Evolutionary conservation across 352 stramenopile genomes (phyloP).

Genomic region (Thalassiosira livingstoniorum): DNA sequence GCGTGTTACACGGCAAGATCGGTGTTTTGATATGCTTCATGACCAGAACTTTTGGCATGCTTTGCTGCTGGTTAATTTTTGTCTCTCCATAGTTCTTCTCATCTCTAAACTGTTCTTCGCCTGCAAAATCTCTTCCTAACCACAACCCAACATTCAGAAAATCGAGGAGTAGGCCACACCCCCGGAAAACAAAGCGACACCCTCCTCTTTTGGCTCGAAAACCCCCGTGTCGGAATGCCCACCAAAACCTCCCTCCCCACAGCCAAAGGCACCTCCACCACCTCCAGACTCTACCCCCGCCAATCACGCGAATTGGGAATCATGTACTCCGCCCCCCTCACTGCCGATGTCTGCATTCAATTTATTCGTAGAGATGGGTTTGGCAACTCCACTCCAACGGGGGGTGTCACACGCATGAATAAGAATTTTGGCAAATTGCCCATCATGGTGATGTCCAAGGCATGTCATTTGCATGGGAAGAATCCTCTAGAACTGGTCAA

Average conservation of each 20-base stretch:
- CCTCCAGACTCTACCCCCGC: constrained; percentile 82
- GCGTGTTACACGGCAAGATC: too few relatives aligned
- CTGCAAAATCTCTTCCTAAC: too few relatives aligned
- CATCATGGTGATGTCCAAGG: constrained; percentile 97
- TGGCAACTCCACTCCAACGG: constrained; percentile 30
- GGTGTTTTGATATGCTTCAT: too few relatives aligned
- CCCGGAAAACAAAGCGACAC: constrained; percentile 43
- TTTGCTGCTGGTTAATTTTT: too few relatives aligned
- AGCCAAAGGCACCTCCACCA: constrained; percentile 38
- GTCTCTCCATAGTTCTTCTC: too few relatives aligned
- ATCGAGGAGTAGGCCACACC: constrained; percentile 75
- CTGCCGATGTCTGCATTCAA: constrained; percentile 90
- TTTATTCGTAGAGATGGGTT: constrained; percentile 73
- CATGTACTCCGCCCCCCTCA: constrained; percentile 94
- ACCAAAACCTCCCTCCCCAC: constrained; percentile 46
- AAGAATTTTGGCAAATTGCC: constrained; percentile 92
- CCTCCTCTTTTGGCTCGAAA: constrained; percentile 89
- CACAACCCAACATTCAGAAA: too few relatives aligned
- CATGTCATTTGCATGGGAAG: constrained; percentile 93
- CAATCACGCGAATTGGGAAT: constrained; percentile 97
- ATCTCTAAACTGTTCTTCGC: too few relatives aligned
- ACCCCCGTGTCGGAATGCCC: constrained; percentile 90
- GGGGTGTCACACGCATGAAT: constrained; percentile 64
- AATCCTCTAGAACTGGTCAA: constrained; percentile 90
- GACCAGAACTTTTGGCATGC: too few relatives aligned